Base-by-base conservation (phyloP, 2,329 filamentous ascomycete species). In the Akanthomyces lecanii region DNA sequence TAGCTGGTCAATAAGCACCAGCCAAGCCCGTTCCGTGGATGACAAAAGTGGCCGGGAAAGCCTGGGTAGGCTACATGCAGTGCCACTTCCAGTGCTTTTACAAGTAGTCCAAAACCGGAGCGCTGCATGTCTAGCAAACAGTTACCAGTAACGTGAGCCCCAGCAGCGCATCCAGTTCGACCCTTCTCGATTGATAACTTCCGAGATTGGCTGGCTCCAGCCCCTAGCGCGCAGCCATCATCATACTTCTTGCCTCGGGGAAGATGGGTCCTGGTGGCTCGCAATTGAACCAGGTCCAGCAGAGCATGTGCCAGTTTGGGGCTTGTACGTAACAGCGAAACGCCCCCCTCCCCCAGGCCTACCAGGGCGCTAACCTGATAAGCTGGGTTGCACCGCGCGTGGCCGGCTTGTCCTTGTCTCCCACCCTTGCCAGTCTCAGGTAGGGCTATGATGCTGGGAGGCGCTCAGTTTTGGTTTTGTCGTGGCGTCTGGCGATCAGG, bases 161-260 rank as follows among this genome's bases (percentile, higher is more conserved):
- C 48, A 61, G 59, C 30, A 54, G 40, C 59, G 38, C 48, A 61
- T 38, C 50, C 59, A 38, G 5, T 38, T 40, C 30, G 38, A 30
- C 44, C 61, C 53, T 51, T 38, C 28, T 52, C 14, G 61, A 57
- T 57, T 51, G 47, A 63, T 63, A 63, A 58, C 53, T 63, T 63
- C 61, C 61, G 61, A 63, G 61, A 63, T 63, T 28, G 58, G 48
- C 48, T 25, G 45, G 52, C 61, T 52, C 61, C 61, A 63, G 53
- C 12, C 28, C 33, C 61, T 63, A 57, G 53, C 53, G 61, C 54
- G 45, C 52, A 21, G 45, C 53, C 53, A 56, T 61, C 53, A 56
- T 61, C 18, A 52, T 48, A 25, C 36, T 7, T 52, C 44, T 50
- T 36, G 45, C 36, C 38, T 57, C 36, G 61, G 53, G 45, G 53